A percentile compares a stretch with the other conserved stretches of the same genome.
These are phyloP conservation scores for Naematelia aurantialba DNA, from an alignment of 768 basidiomycete species.

Conservation along the genomic window DNA sequence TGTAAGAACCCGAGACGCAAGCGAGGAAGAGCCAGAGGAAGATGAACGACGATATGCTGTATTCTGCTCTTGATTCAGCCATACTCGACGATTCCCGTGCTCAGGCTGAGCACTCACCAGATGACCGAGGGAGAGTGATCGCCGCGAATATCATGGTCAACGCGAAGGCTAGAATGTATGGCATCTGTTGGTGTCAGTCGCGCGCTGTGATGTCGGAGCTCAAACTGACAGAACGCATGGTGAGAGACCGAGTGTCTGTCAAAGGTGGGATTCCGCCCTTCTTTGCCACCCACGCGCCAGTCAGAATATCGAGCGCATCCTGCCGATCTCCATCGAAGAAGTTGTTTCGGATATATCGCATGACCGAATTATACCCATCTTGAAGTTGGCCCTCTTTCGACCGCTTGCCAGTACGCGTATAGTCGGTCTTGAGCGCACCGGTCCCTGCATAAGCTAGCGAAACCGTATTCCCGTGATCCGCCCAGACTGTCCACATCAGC, in stretches of 20 bases:
- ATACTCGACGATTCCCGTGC: background rate
- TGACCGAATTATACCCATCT: constrained; percentile 77
- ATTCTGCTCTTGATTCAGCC: constrained; percentile 57
- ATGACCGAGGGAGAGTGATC: constrained; percentile 77
- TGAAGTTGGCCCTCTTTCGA: constrained; percentile 73
- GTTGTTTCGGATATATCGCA: constrained; percentile 92
- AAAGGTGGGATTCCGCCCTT: constrained; percentile 69
- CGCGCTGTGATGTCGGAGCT: background rate
- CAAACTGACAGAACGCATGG: constrained; percentile 71
- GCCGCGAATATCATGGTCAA: constrained; percentile 84
- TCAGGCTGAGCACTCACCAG: constrained; percentile 59
- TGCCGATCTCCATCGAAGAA: constrained; percentile 92
- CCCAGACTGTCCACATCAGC: constrained; percentile 68
- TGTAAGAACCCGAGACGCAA: constrained; percentile 62
- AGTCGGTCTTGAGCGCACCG: constrained; percentile 93
- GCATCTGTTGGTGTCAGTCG: constrained; percentile 61
- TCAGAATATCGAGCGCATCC: constrained; percentile 93
- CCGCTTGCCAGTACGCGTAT: constrained; percentile 86
- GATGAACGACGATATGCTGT: constrained; percentile 80
- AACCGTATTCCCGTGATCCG: constrained; percentile 89
- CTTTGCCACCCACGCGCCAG: constrained; percentile 83
- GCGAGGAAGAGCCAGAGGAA: constrained; percentile 69
- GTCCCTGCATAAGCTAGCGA: constrained; percentile 89
- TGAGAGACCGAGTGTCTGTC: constrained; percentile 72
- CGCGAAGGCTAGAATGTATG: constrained; percentile 73